Base-by-base conservation (phyloP, 1,139 yeast species). In the Zygotorulaspora mrakii region DNA sequence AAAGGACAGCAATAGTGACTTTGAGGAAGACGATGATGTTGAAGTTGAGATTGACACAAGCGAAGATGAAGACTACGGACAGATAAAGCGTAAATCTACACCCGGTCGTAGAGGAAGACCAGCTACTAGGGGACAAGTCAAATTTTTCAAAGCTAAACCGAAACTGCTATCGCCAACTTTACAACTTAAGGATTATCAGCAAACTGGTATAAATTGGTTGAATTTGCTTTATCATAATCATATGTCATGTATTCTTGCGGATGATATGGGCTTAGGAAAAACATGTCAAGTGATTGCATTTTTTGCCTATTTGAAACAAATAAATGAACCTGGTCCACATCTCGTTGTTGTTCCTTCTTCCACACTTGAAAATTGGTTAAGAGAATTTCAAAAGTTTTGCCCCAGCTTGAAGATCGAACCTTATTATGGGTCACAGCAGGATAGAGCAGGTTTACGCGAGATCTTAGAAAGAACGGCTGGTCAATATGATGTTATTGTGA, bases 251-350 rank as follows among this genome's bases (percentile, higher is more conserved):
- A 91, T 91, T 43, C 69, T 91, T 35, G 99, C 98, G 0, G 99
- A 91, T 65, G 99, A 91, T 63, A 88, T 89, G 97, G 97, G 97
- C 9, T 69, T 91, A 37, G 98, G 98, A 43, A 91, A 91, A 61
- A 91, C 97, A 0, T 84, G 95, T 62, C 97, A 91, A 65, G 95
- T 91, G 20, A 88, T 91, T 64, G 76, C 96, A n/a, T 89, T 91
- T 57, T 67, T 91, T 59, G 88, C 97, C 1, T 81, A 84, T 57
- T 70, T 91, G 53, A 84, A 86, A 57, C 82, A 85, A 51, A 69
- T 65, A 30, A 75, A 75, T 5, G 60, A 65, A 30, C 62, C 66
- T 5, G 89, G 91, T 0, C 94, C 94, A 1, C 94, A 84, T 66
- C 64, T 81, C 42, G 79, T 91, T 24, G 91, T 91, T 33, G 97